Evolutionary conservation across 2,329 filamentous ascomycete species (phyloP).

Genomic region (Pseudopyrenochaeta lycopersici): DNA sequence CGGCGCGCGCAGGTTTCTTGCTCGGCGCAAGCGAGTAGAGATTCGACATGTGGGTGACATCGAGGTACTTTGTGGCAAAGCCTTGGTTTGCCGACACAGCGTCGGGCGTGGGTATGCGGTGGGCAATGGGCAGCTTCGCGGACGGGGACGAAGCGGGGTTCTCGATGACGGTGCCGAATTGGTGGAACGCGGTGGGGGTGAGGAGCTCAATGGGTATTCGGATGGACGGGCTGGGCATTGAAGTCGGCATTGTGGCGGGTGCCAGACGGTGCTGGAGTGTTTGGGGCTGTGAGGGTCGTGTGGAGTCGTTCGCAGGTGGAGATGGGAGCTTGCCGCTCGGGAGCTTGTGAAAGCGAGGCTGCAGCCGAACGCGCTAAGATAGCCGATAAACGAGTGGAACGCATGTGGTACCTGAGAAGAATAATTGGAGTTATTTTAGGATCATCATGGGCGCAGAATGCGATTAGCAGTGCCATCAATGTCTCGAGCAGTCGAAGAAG

Average conservation of each 20-base stretch:
- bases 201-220: constrained; percentile 71
- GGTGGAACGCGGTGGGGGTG: constrained; percentile 72
- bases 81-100: constrained; percentile 80
- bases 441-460: not conserved
- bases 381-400: not conserved
- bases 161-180: constrained; percentile 84
- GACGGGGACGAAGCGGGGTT: constrained; percentile 68
- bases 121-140: constrained; percentile 56
- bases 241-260: constrained; percentile 44
- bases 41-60: constrained; percentile 77
- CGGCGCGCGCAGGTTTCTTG: constrained; percentile 63
- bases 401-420: too few relatives aligned
- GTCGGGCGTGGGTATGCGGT: constrained; percentile 56
- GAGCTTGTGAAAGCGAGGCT: constrained; percentile 18
- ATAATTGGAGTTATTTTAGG: too few relatives aligned
- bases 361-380: constrained; percentile 12
- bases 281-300: not conserved
- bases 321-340: constrained; percentile 9
- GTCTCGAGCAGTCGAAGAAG: too few relatives aligned
- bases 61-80: constrained; percentile 84
- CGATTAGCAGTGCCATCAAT: too few relatives aligned
- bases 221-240: constrained; percentile 51
- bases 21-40: constrained; percentile 74
- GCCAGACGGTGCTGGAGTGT: not conserved
- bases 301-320: not conserved